These are phyloP conservation scores for Penicillium coffeae DNA, from an alignment of 495 filamentous ascomycete species.

Conservation along the genomic window DNA sequence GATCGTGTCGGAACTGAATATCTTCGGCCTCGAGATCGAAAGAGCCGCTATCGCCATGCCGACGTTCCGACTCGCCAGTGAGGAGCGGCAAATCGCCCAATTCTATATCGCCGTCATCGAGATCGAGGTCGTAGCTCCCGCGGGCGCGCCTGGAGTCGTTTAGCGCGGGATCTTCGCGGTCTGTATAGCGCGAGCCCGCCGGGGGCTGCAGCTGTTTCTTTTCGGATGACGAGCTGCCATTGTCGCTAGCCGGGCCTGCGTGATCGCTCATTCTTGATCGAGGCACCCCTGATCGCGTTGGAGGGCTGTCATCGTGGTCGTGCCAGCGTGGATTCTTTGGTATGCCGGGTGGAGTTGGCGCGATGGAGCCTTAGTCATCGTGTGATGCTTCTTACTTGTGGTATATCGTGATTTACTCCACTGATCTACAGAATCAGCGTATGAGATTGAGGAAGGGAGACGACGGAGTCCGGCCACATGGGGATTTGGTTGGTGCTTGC, in stretches of 20 bases:
- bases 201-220: constrained; percentile 2
- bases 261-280: constrained; percentile 10
- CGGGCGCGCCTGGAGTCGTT: background rate
- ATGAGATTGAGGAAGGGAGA: background rate
- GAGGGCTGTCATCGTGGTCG: background rate
- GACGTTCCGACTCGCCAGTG: constrained; percentile 4
- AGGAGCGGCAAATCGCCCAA: constrained; percentile 21
- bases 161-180: constrained; percentile 1
- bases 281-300: background rate
- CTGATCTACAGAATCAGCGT: constrained; percentile 5
- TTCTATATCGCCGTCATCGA: constrained; percentile 20
- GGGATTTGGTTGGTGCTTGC: background rate
- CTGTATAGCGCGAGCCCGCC: constrained; percentile 16
- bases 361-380: constrained; percentile 10
- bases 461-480: background rate
- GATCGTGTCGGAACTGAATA: constrained; percentile 7
- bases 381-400: background rate
- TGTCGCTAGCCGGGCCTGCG: constrained; percentile 2
- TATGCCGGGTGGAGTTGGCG: background rate
- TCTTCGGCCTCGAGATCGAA: constrained; percentile 7
- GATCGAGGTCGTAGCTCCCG: constrained; percentile 7
- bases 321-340: constrained; percentile 2
- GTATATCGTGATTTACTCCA: background rate
- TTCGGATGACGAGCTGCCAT: background rate
- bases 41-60: constrained; percentile 3